These are phyloP conservation scores for Acanthochlamys bracteata DNA, from an alignment of 106 monocot species.

Conservation along the genomic window DNA sequence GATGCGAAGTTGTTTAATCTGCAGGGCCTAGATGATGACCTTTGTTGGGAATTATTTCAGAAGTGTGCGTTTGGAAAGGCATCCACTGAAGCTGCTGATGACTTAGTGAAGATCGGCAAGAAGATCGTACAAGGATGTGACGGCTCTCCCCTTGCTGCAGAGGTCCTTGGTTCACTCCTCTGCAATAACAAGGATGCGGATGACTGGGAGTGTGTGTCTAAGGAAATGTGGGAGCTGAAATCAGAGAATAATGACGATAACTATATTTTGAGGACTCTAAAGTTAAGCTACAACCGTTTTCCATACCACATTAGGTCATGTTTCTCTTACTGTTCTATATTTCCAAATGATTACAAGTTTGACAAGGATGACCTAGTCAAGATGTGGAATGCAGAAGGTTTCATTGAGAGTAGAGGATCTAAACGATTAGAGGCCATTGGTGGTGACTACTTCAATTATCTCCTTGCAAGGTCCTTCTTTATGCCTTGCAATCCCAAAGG, in stretches of 20 bases:
- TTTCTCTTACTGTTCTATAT: slow-evolving; percentile 38
- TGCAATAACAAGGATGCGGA: slow-evolving; percentile 10
- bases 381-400: slow-evolving; percentile 46
- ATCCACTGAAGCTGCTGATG: background rate
- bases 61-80: slow-evolving; percentile 16
- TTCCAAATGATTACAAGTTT: slow-evolving; percentile 32
- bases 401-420: slow-evolving; percentile 10
- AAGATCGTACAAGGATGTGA: slow-evolving; percentile 26
- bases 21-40: slow-evolving; percentile 3
- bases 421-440: slow-evolving; percentile 23
- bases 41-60: slow-evolving; percentile 31
- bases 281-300: slow-evolving; percentile 36
- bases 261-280: slow-evolving; percentile 15
- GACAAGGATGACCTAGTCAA: slow-evolving; percentile 30
- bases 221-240: slow-evolving; percentile 21
- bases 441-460: slow-evolving; percentile 18
- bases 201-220: slow-evolving; percentile 27
- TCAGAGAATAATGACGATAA: background rate
- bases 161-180: slow-evolving; percentile 21
- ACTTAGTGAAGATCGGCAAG: slow-evolving; percentile 25
- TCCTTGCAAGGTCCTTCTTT: slow-evolving; percentile 37
- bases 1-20: slow-evolving; percentile 1
- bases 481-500: slow-evolving; percentile 12
- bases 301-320: slow-evolving; percentile 44
- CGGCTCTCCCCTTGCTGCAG: slow-evolving; percentile 27